A percentile compares a stretch with the other conserved stretches of the same genome.
Evolutionary conservation across 306 rosid species (phyloP).

Genomic region (Cucurbita argyrosperma): DNA sequence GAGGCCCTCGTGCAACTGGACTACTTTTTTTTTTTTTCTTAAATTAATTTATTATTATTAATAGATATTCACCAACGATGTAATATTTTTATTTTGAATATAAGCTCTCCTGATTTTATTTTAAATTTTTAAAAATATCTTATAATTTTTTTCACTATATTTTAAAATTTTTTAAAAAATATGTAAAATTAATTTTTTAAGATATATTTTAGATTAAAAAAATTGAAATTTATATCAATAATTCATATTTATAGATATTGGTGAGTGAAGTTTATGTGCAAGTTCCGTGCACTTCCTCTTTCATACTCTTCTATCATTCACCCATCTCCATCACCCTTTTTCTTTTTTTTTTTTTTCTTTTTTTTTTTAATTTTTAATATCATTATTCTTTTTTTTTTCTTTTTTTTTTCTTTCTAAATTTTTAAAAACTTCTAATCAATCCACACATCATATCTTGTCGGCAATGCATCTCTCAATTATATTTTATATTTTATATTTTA

Average conservation of each 20-base stretch:
- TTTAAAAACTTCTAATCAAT: background rate
- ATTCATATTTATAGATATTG: background rate
- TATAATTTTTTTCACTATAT: too few species aligned
- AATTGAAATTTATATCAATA: too few species aligned
- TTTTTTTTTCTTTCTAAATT: background rate
- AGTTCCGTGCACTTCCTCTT: constrained; percentile 15
- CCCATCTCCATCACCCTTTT: constrained; percentile 16
- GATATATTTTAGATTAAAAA: too few species aligned
- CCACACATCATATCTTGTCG: background rate
- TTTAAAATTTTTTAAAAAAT: too few species aligned
- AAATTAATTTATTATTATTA: background rate
- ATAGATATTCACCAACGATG: accelerated
- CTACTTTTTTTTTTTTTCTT: constrained; percentile 4
- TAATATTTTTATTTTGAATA: too few species aligned
- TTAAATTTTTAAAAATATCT: too few species aligned
- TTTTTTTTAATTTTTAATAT: background rate
- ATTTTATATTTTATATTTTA: background rate
- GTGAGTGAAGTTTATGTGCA: background rate
- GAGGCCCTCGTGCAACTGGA: constrained; percentile 94
- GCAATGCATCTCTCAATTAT: constrained; percentile 2
- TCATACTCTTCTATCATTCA: constrained; percentile 4
- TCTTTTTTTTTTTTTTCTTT: background rate
- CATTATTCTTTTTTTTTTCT: background rate
- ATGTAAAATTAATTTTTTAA: too few species aligned
- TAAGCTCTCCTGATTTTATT: too few species aligned